Evolutionary conservation across 257 asterid genomes (phyloP).

Genomic region (Ligustrum vulgare): DNA sequence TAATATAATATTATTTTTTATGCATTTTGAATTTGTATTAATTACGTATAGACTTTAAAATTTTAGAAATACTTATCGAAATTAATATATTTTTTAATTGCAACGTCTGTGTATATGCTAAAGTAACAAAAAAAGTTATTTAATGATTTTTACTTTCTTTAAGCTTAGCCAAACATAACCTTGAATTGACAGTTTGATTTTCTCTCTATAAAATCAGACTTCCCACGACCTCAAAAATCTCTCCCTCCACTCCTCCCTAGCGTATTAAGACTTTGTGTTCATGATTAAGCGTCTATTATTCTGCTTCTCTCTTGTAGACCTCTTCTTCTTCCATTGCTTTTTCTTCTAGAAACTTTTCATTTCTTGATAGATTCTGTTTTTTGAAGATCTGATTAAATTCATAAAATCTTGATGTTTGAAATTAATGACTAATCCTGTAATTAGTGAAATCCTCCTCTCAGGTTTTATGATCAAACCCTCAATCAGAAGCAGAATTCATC

Average conservation of each 20-base stretch:
- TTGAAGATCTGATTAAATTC: not conserved
- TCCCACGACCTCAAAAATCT: slow-evolving; percentile 34
- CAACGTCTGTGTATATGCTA: too few relatives aligned
- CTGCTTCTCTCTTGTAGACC: not conserved
- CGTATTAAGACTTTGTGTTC: slow-evolving; percentile 9
- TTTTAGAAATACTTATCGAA: too few relatives aligned
- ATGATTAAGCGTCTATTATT: not conserved
- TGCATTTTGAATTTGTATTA: too few relatives aligned
- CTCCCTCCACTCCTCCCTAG: slow-evolving; percentile 43
- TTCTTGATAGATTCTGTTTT: not conserved
- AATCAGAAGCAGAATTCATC: slow-evolving; percentile 66
- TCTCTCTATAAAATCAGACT: slow-evolving; percentile 48
- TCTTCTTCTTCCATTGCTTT: not conserved
- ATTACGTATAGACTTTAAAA: too few relatives aligned
- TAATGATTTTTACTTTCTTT: too few relatives aligned
- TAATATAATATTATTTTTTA: too few relatives aligned
- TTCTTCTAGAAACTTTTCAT: not conserved
- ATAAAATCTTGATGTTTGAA: slow-evolving; percentile 32
- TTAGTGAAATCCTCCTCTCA: slow-evolving; percentile 72
- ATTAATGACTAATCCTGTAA: slow-evolving; percentile 66
- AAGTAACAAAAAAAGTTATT: slow-evolving; percentile 1
- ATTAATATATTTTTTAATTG: too few relatives aligned
- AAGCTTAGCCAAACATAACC: not conserved
- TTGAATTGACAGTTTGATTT: slow-evolving; percentile 16
- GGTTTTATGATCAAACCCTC: slow-evolving; percentile 66